Percentiles rank a stretch among this genome's conserved stretches.
Conservation (phyloP, 768 basidiomycete species). For the Amanita jacksonii region DNA sequence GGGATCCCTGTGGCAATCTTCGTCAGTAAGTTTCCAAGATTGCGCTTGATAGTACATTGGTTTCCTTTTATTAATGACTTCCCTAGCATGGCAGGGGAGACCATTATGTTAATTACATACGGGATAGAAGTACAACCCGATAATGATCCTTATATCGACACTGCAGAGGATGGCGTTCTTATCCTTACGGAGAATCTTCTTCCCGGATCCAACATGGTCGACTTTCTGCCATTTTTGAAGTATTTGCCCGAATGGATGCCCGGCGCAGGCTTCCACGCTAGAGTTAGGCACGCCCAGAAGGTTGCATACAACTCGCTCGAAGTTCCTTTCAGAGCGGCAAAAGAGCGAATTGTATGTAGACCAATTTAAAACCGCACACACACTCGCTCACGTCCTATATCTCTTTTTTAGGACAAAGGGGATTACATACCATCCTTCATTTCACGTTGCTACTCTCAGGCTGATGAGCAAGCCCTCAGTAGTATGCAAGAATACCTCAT, state of each 20-base stretch:
- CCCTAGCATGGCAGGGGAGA: conserved; percentile 23
- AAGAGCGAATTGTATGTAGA: too few relatives aligned
- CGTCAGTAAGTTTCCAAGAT: conserved; percentile 20
- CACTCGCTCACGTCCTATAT: conserved; percentile 13
- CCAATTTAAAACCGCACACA: conserved; percentile 10
- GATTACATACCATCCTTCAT: conserved; percentile 12
- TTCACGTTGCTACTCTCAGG: conserved; percentile 9
- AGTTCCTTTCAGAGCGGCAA: conserved; percentile 21
- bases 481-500: conserved; percentile 15
- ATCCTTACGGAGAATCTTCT: background rate
- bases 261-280: conserved; percentile 30
- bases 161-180: background rate
- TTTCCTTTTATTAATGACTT: background rate
- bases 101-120: background rate
- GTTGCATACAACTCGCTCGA: conserved; percentile 19
- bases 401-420: conserved; percentile 12
- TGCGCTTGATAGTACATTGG: too few relatives aligned
- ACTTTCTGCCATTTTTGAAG: conserved; percentile 10
- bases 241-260: conserved; percentile 23
- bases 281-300: conserved; percentile 22
- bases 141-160: conserved; percentile 3
- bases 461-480: conserved; percentile 8
- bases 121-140: background rate
- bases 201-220: conserved; percentile 4
- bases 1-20: conserved; percentile 23